phyloP scores from a whole-genome alignment of 2,329 filamentous ascomycete species.

The Fusarium haematococcum region DNA sequence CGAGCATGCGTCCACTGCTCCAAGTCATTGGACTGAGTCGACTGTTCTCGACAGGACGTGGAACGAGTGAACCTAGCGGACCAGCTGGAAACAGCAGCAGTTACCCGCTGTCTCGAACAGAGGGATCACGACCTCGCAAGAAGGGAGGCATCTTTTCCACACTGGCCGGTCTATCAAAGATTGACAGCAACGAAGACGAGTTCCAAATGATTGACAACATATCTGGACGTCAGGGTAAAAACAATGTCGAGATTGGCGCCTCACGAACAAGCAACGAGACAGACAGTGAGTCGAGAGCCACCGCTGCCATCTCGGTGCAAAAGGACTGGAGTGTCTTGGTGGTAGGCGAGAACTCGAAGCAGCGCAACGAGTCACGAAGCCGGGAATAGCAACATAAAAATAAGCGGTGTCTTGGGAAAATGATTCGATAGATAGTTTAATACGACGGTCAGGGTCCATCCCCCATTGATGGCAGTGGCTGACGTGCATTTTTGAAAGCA shows the following conservation, averaged over 20 bases:
- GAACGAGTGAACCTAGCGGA: not conserved
- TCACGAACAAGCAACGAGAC: not conserved
- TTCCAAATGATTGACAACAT: constrained; percentile 6
- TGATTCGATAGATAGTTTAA: not conserved
- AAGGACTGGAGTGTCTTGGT: not conserved
- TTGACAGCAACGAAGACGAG: constrained; percentile 2
- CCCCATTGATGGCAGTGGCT: not conserved
- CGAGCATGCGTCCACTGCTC: not conserved
- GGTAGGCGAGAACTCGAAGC: not conserved
- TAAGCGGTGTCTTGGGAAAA: not conserved
- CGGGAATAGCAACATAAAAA: not conserved
- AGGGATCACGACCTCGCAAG: not conserved
- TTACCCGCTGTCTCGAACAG: not conserved
- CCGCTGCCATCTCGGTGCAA: not conserved
- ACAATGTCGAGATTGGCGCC: not conserved
- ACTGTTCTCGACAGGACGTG: not conserved
- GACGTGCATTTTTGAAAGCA: not conserved
- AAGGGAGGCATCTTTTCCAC: not conserved
- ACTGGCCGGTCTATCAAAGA: not conserved
- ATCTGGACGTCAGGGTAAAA: not conserved
- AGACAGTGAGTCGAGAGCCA: not conserved
- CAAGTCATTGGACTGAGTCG: constrained; percentile 2
- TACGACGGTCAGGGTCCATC: not conserved
- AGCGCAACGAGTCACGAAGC: not conserved
- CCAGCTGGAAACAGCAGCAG: not conserved